Evolutionary conservation across 2,329 filamentous ascomycete species (phyloP), one percentile per base, ranked within the genome.

Genomic region (Fusarium phyllophilum): DNA sequence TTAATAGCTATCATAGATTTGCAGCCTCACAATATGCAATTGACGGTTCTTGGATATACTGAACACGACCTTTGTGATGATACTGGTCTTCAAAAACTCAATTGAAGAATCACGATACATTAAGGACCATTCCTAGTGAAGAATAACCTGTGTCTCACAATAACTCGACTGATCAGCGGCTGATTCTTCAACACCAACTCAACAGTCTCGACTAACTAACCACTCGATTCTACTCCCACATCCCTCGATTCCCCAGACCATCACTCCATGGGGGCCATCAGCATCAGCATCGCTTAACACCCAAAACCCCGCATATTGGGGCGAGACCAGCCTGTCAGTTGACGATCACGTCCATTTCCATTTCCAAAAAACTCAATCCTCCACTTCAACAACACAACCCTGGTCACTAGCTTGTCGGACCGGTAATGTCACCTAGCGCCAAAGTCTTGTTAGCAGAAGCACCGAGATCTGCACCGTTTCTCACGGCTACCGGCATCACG

Each of bases 391-490:
- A 42, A 24, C 52, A 29, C 38, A 24, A n/a, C 31, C 36, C 34
- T 26, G 26, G 29, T 17, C 31, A 20, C 22, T 41, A 61, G n/a
- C 33, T 45, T 72, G 62, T 72, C 68, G 68, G 68, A 18, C 68
- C 68, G 68, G 57, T 29, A 46, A 22, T n/a, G 6, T 12, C 48
- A 54, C 61, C 55, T 71, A 71, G 68, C 61, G 42, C n/a, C 34
- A 36, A 38, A 57, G 44, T 49, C 67, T 71, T 51, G 38, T 56
- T 46, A 6, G 10, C 24, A 57, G 55, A 62, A 56, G 22, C 62
- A 62, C 68, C 67, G 68, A 71, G 57, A 57, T 44, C 67, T 52
- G 49, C 67, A 62, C 67, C 67, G 62, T 71, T 70, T 49, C n/a
- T 34, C 33, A 63, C 68, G 62, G 69, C 29, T 71, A 56, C 64